Evolutionary conservation across 176 grass and related monocot genomes (phyloP), one percentile per base, ranked within the genome.

Genomic region (Chloris gayana): DNA sequence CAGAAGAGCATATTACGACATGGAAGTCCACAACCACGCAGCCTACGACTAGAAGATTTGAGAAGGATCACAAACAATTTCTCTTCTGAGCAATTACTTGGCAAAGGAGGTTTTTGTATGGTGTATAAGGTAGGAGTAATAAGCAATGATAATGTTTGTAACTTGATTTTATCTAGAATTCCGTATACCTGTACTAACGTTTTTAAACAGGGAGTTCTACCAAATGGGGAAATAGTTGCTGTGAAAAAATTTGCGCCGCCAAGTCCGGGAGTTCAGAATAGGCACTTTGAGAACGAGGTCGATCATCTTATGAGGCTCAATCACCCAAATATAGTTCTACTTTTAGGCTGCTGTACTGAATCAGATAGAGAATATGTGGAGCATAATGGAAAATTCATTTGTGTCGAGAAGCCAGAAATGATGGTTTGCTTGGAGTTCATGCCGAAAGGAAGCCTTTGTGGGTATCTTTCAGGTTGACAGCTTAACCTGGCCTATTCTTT

Each of bases 391-490:
- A 31, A 66, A n/a, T 53, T 30, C 13, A 49, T 83, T 53, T 74
- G 64, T 38, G 59, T 58, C 0, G 80, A 74, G 70, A 22, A 1
- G 0, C 17, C 17, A 41, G 31, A 83, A 53, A 74, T 2, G 59
- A 30, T 83, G 31, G 14, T 73, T 6, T 82, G 69, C 69, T 64
- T 82, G 30, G 80, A 82, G 69, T 82, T 73, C 62, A 29, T 83
- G 32, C 15, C 80, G 21, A 83, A 83, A 51, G 59, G 80, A 54
- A 74, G 70, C 32, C 45, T 83, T 11, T 44, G 65, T 66, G 17
- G 31, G 17, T 37, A 83, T 74, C 22, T 83, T 66, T 83, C 80
- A 39, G 80, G 80, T 83, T 82, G 9, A 51, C 22, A 17, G 17
- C 22, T 42, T 11, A 42, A 42, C 9, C 9, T 42, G 7, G n/a